Evolutionary conservation across 148 eudicot species (phyloP).

Genomic region (Rheum nobile): DNA sequence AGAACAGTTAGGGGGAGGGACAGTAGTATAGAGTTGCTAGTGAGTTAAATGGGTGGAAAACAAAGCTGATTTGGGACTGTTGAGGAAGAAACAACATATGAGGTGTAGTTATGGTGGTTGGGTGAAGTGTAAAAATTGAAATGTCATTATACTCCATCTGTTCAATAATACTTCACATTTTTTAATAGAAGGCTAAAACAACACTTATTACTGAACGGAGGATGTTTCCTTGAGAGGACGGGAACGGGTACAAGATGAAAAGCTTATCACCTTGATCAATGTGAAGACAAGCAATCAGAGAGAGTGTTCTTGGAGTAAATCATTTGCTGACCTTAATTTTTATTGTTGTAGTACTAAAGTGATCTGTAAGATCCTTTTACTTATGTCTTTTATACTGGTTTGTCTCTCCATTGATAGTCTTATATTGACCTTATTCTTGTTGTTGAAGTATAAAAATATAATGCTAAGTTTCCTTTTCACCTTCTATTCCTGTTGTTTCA

Average conservation of each 20-base stretch:
- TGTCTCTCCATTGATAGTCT: background rate
- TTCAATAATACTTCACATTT: too few relatives aligned
- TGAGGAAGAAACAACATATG: background rate
- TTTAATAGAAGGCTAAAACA: too few relatives aligned
- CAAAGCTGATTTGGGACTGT: background rate
- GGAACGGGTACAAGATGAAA: background rate
- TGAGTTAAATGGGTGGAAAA: background rate
- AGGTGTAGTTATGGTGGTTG: background rate
- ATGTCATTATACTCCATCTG: too few relatives aligned
- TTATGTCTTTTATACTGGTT: too few relatives aligned
- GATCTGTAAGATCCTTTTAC: background rate
- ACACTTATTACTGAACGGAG: too few relatives aligned
- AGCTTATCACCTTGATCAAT: background rate
- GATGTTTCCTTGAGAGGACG: background rate
- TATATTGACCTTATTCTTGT: background rate
- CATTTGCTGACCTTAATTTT: background rate
- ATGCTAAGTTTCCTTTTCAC: background rate
- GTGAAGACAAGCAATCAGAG: background rate
- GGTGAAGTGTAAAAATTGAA: too few relatives aligned
- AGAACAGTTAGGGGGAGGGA: background rate
- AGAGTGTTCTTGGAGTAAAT: background rate
- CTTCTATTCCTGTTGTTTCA: background rate
- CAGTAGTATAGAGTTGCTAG: background rate
- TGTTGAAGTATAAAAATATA: background rate
- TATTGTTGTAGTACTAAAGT: background rate